phyloP scores from a whole-genome alignment of 148 eudicot species.

The Camellia japonica region DNA sequence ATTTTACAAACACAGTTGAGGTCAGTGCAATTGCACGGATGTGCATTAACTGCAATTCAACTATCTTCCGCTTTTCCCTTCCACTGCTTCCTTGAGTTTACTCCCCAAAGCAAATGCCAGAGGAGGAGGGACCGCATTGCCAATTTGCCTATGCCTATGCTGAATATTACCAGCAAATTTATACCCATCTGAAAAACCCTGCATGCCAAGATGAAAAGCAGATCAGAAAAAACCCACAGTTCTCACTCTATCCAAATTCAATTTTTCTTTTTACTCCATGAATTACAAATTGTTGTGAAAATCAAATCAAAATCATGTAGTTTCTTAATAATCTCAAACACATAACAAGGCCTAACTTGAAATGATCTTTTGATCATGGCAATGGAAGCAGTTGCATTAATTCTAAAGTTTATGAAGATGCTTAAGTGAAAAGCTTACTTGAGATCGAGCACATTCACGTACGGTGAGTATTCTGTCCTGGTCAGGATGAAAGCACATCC shows the following conservation, averaged over 20 bases:
- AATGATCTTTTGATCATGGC: neutral
- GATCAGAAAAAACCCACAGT: neutral
- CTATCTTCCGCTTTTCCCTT: constrained; percentile 28
- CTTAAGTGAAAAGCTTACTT: constrained; percentile 42
- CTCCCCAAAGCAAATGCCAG: constrained; percentile 88
- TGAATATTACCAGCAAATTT: constrained; percentile 74
- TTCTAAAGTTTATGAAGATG: neutral
- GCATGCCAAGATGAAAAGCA: constrained; percentile 17
- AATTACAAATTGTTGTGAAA: neutral
- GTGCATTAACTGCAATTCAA: neutral
- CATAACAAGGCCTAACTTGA: too few relatives aligned
- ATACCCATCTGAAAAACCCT: constrained; percentile 92
- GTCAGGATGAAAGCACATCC: constrained; percentile 98
- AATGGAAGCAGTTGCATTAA: neutral
- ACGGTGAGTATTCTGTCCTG: constrained; percentile 94
- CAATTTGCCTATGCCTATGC: constrained; percentile 88
- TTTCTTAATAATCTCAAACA: neutral
- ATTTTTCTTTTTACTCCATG: too few relatives aligned
- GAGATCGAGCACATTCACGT: constrained; percentile 96
- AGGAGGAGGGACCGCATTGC: constrained; percentile 97
- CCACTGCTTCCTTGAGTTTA: constrained; percentile 85
- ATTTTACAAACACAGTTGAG: too few relatives aligned
- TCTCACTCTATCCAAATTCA: neutral
- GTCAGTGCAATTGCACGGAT: too few relatives aligned
- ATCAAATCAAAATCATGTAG: neutral